Evolutionary conservation across 805 yeast species (phyloP).

Genomic region (Sugiyamaella marilandica): DNA sequence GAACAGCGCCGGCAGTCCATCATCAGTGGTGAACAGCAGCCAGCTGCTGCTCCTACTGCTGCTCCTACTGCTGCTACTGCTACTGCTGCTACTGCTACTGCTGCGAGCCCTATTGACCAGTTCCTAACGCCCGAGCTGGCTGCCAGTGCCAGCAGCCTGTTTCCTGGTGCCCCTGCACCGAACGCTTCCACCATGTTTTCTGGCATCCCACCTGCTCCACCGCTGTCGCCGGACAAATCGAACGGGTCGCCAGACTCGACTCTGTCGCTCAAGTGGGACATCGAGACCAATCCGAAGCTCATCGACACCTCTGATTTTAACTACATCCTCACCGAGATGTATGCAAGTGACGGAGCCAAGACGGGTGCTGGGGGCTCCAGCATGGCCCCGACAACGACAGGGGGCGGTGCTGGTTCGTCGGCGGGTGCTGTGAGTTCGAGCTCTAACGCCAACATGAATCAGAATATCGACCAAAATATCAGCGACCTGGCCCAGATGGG

Average conservation of each 20-base stretch:
- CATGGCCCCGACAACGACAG: too few relatives aligned
- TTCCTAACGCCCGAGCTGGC: background rate
- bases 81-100: too few relatives aligned
- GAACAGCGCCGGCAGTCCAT: slow-evolving; percentile 19
- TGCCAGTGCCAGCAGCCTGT: background rate
- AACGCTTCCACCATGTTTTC: background rate
- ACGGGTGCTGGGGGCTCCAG: background rate
- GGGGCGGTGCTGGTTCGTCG: too few relatives aligned
- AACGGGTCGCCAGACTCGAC: slow-evolving; percentile 8
- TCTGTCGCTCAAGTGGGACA: slow-evolving; percentile 1
- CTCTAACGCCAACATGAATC: too few relatives aligned
- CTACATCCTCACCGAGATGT: slow-evolving; percentile 16
- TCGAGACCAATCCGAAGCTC: slow-evolving; percentile 9
- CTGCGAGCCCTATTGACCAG: background rate
- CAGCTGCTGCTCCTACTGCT: too few relatives aligned
- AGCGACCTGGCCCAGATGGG: too few relatives aligned
- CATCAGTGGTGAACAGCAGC: background rate
- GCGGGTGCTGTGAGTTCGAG: too few relatives aligned
- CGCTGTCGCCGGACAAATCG: slow-evolving; percentile 10
- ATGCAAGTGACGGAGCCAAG: background rate
- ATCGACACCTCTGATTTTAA: slow-evolving; percentile 20
- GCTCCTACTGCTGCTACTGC: too few relatives aligned
- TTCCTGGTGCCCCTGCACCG: background rate
- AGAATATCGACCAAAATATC: too few relatives aligned
- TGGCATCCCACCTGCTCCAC: background rate